Conservation (phyloP, 208 protist genomes). For the Acanthamoeba divionensis region DNA sequence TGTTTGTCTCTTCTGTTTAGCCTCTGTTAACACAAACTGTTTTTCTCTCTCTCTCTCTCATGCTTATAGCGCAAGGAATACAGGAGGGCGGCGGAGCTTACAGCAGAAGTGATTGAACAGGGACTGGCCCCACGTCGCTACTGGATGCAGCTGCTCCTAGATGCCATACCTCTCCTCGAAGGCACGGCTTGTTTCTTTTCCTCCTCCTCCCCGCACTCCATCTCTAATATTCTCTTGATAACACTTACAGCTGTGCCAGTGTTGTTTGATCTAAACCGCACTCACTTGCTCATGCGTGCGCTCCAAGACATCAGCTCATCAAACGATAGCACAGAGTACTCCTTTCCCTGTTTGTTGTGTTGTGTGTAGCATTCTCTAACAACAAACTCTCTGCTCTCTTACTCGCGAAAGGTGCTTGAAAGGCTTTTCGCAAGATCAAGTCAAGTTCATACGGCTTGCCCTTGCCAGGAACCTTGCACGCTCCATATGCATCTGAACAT, state of each 20-base stretch:
- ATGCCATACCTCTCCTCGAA: constrained; percentile 41
- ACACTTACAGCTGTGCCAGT: neutral
- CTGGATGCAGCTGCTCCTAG: constrained; percentile 43
- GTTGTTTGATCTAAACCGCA: constrained; percentile 13
- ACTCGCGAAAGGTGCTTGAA: neutral
- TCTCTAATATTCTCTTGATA: neutral
- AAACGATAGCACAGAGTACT: constrained; percentile 34
- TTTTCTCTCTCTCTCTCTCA: no score
- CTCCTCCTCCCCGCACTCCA: neutral
- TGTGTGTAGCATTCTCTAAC: neutral
- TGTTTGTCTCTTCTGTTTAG: neutral
- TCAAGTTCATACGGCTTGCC: neutral
- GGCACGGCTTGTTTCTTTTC: neutral
- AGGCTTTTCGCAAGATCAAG: neutral
- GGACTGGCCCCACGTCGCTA: constrained; percentile 23
- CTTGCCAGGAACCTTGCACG: constrained; percentile 34
- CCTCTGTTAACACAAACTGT: no score
- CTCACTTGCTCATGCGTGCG: neutral
- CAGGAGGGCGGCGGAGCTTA: neutral
- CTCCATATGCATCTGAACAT: neutral
- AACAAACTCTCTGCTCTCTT: neutral
- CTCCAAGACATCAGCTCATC: constrained; percentile 41
- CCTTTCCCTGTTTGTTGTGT: neutral
- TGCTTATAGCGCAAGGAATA: neutral
- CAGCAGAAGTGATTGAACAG: neutral